A percentile compares a stretch with the other conserved stretches of the same genome.
Conservation (phyloP, 1,139 yeast genomes). For the Diutina pseudorugosa region DNA sequence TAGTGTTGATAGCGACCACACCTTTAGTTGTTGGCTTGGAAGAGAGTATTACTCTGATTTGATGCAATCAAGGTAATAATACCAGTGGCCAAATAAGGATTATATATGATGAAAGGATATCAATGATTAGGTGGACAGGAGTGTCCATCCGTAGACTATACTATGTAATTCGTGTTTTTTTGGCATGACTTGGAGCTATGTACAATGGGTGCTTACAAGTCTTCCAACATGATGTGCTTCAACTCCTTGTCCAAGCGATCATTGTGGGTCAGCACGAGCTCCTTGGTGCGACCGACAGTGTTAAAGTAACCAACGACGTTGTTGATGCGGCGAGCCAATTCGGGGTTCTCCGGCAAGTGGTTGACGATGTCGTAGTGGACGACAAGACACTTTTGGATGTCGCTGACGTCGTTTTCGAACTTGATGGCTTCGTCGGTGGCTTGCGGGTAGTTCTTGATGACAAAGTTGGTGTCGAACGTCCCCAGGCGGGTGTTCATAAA, state of each 20-base stretch:
- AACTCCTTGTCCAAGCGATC: slow-evolving; percentile 16
- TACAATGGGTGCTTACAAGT: slow-evolving; percentile 9
- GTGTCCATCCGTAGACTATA: no score
- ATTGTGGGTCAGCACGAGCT: slow-evolving; percentile 9
- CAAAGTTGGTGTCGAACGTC: slow-evolving; percentile 29
- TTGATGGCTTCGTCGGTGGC: slow-evolving; percentile 50
- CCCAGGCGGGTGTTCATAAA: slow-evolving; percentile 30
- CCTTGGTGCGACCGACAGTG: slow-evolving; percentile 38
- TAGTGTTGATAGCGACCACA: no score
- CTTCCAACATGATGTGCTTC: slow-evolving; percentile 16
- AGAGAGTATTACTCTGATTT: no score
- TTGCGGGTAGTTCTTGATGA: slow-evolving; percentile 44
- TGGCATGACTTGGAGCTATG: background rate
- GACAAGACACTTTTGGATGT: slow-evolving; percentile 29
- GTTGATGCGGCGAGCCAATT: slow-evolving; percentile 15
- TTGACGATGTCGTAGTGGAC: slow-evolving; percentile 17
- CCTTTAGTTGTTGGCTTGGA: no score
- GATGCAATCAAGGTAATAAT: no score
- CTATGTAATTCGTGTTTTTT: no score
- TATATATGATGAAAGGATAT: no score
- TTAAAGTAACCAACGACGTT: slow-evolving; percentile 46
- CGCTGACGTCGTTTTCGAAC: slow-evolving; percentile 44
- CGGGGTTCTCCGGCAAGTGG: slow-evolving; percentile 6
- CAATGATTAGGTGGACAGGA: no score
- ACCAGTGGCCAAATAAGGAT: no score